Base-by-base conservation (phyloP, 345 rosid genomes). In the Citrus maxima region DNA sequence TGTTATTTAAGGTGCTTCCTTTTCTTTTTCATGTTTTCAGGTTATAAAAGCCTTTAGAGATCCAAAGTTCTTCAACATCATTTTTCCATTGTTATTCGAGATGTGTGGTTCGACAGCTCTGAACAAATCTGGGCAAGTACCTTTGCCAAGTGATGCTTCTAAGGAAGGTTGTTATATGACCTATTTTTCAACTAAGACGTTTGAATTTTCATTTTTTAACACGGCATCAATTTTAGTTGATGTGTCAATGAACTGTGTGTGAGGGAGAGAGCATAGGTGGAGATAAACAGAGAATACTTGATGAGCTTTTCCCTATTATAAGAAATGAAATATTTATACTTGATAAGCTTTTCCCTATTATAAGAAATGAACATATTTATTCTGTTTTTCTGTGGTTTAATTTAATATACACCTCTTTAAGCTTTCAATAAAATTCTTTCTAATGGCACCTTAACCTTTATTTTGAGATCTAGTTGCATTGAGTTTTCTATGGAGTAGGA, bases 41-140 rank as follows among this genome's bases (percentile, higher is more conserved):
- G 93, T 95, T 75, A 87, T 92, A 83, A 83, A 88, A 90, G 92
- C 97, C 72, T 95, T 92, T 79, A 90, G 84, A 27, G 69, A 84
- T 80, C 95, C 93, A 28, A 94, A 92, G 80, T 92, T 93, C 87
- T 93, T 93, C 81, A 82, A 76, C 80, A 38, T 82, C 67, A 89
- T 86, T 84, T 95, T 95, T 77, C 98, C 99, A 18, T 70, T 84
- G 79, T 78, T 95, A 72, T 83, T 84, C 82, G 98, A 84, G 70
- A 87, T 93, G 90, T 90, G 90, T 87, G 85, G 67, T 77, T 85
- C 93, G 8, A 89, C 93, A 62, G 79, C 83, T 74, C 73, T 81
- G 67, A 81, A 35, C 67, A 87, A 67, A 82, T 82, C 86, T 27
- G 82, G 76, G 65, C 87, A 82, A 74, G 86, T 83, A 67, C 84